Evolutionary conservation across 306 rosid species (phyloP), one percentile per base, ranked within the genome.

Genomic region (Prunus fruticosa): DNA sequence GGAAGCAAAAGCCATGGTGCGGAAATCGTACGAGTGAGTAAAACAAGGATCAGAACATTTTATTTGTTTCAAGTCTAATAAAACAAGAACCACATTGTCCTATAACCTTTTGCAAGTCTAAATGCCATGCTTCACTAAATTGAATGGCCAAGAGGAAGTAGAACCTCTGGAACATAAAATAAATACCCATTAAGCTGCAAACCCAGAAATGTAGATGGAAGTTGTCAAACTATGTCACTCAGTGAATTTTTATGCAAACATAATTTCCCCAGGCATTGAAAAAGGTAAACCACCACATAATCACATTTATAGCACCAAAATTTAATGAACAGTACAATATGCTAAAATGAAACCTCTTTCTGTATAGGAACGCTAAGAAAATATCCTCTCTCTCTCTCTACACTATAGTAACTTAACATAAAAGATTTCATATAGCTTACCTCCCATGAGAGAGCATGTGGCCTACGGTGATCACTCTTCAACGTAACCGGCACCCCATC

Each of bases 401-500:
- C 43, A 38, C 43, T 3, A 8, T 16, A 38, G 22, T 4, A 25
- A 43, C 8, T 58, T 60, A 7, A 16, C 11, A 20, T 12, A 23
- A 57, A 6, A 6, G 18, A 30, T 47, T n/a, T 71, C 72, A 79
- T 1, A 38, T 60, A 77, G 65, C 81, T 76, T 83, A 95, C 98
- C 98, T 95, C 98, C 98, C 98, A 95, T 57, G 98, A 95, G 78
- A 95, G 91, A 84, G 97, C 98, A 88, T 95, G 98, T 62, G 98
- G 96, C 84, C 98, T 89, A 74, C 97, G 96, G 80, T 89, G 95
- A 80, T 92, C 98, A 77, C 92, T 90, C 87, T 87, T 95, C 89
- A 95, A 84, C 72, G 87, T 87, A 83, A 89, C 73, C 18, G 97
- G 89, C 56, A 75, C 84, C 78, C 86, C 98, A 74, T 89, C 96